These are phyloP conservation scores for Biscogniauxia sp. DNA, from an alignment of 2,329 filamentous ascomycete species.

Conservation along the genomic window DNA sequence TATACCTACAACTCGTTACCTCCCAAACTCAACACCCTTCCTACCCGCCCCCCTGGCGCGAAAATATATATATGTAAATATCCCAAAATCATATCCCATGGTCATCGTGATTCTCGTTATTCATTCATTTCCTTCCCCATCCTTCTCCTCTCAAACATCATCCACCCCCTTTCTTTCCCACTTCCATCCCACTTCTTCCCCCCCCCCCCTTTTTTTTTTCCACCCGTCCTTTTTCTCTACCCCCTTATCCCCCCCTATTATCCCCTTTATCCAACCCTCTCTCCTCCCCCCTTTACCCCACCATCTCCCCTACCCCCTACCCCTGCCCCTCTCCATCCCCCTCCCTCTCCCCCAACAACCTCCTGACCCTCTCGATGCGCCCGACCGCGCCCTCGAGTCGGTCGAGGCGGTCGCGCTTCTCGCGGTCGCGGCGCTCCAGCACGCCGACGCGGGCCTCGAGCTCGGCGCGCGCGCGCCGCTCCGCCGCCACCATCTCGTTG, in stretches of 20 bases:
- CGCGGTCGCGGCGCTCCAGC: conserved; percentile 66
- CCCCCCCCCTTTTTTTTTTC: too few relatives aligned
- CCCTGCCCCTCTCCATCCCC: neutral
- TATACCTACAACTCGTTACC: too few relatives aligned
- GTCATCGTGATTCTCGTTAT: too few relatives aligned
- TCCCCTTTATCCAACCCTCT: conserved; percentile 4
- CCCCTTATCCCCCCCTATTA: neutral
- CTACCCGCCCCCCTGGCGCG: too few relatives aligned
- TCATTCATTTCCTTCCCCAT: too few relatives aligned
- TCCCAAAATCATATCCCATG: too few relatives aligned
- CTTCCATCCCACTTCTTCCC: too few relatives aligned
- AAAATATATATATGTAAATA: too few relatives aligned
- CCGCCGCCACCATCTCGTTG: conserved; percentile 82
- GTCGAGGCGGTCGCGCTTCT: conserved; percentile 68
- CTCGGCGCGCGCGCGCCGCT: conserved; percentile 67
- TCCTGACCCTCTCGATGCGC: conserved; percentile 68
- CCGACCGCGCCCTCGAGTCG: conserved; percentile 67
- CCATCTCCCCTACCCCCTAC: neutral
- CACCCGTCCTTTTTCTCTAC: too few relatives aligned
- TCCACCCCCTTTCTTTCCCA: too few relatives aligned
- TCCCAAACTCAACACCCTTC: too few relatives aligned
- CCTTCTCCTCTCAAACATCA: too few relatives aligned
- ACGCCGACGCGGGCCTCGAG: conserved; percentile 68
- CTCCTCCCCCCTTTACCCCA: neutral
- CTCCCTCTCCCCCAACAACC: conserved; percentile 47